These are phyloP conservation scores for Platanthera guangdongensis DNA, from an alignment of 106 monocot species.

Conservation along the genomic window DNA sequence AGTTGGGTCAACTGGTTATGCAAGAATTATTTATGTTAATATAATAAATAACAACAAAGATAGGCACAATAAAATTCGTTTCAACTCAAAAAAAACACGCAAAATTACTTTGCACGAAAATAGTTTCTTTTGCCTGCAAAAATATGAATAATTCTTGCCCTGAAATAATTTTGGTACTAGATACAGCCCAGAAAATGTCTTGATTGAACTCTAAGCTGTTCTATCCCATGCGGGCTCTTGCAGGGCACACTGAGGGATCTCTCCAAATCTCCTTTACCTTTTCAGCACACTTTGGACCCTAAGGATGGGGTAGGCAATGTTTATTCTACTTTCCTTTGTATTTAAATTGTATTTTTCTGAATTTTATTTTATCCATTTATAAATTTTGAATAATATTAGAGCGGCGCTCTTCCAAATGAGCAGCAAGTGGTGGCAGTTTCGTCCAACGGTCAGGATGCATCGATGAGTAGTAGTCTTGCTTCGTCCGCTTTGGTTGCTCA, in stretches of 20 bases:
- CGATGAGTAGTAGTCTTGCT: neutral
- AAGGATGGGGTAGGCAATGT: slow-evolving; percentile 2
- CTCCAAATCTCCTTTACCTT: slow-evolving; percentile 1
- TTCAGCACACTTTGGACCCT: neutral
- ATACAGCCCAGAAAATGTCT: neutral
- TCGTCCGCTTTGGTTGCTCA: neutral
- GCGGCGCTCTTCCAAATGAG: neutral
- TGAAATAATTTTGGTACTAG: too few species aligned
- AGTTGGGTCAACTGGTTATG: too few species aligned
- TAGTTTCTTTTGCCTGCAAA: too few species aligned
- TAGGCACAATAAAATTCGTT: too few species aligned
- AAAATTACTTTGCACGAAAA: too few species aligned
- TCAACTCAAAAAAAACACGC: too few species aligned
- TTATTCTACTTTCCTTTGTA: neutral
- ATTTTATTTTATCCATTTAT: neutral
- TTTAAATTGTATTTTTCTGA: neutral
- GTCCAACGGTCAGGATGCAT: neutral
- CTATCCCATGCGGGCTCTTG: neutral
- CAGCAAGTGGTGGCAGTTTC: neutral
- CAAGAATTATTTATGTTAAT: too few species aligned
- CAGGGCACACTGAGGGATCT: slow-evolving; percentile 11
- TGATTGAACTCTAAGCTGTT: neutral
- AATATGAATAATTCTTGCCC: too few species aligned
- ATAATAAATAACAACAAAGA: too few species aligned
- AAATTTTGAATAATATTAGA: neutral